A percentile compares a stretch with the other conserved stretches of the same genome.
phyloP scores from a whole-genome alignment of 73 alveolate species.

The Effrenium voratum region DNA sequence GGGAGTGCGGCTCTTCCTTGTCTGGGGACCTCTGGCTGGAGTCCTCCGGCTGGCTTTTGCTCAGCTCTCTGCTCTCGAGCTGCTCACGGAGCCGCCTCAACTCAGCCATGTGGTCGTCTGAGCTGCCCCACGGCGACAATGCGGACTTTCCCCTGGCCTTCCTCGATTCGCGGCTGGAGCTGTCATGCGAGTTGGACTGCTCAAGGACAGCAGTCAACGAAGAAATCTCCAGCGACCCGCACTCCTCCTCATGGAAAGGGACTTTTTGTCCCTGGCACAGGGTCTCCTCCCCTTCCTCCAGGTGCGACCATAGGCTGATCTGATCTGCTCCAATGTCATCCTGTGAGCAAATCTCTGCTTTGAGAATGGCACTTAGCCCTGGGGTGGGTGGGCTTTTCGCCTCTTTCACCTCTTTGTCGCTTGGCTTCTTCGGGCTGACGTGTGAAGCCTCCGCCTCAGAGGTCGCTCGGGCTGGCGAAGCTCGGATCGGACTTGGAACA shows the following conservation, averaged over 20 bases:
- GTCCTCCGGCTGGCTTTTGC: background rate
- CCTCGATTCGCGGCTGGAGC: background rate
- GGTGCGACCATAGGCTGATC: slow-evolving; percentile 22
- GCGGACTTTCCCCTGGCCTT: background rate
- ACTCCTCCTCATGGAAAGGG: background rate
- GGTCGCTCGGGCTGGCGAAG: background rate
- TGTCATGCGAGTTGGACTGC: background rate
- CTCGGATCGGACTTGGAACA: background rate
- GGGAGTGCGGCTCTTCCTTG: background rate
- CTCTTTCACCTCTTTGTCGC: no score
- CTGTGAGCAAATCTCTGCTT: slow-evolving; percentile 2
- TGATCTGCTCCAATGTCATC: background rate
- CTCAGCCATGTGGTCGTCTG: background rate
- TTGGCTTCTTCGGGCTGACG: no score
- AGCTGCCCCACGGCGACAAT: background rate
- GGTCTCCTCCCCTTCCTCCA: slow-evolving; percentile 66
- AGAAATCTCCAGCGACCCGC: slow-evolving; percentile 61
- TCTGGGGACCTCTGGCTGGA: background rate
- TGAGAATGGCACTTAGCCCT: slow-evolving; percentile 44
- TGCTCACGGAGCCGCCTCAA: background rate
- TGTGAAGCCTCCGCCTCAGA: no score
- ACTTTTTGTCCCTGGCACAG: slow-evolving; percentile 29
- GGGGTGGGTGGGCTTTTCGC: slow-evolving; percentile 71
- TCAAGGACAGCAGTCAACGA: slow-evolving; percentile 59
- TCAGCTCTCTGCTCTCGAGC: background rate